These are phyloP conservation scores for Hortaea sp. DNA, from an alignment of 2,329 filamentous ascomycete species.

Conservation along the genomic window DNA sequence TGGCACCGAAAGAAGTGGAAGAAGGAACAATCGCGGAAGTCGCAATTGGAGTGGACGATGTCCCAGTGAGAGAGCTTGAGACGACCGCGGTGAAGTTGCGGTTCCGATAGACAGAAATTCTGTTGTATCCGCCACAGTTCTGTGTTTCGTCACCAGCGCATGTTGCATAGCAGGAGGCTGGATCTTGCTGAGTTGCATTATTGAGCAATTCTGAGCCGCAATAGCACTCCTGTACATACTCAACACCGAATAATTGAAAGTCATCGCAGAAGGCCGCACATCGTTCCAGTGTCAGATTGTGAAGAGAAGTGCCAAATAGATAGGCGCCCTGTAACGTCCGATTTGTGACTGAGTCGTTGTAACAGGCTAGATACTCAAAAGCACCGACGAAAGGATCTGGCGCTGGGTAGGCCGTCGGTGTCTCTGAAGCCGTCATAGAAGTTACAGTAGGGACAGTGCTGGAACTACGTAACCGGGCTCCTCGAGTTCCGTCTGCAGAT, in stretches of 20 bases:
- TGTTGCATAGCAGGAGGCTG: constrained; percentile 12
- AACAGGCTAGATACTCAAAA: constrained; percentile 7
- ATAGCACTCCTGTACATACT: constrained; percentile 21
- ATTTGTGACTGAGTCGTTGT: constrained; percentile 2
- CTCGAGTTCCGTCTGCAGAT: constrained; percentile 1
- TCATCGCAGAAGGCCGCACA: constrained; percentile 6
- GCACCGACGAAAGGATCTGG: not conserved
- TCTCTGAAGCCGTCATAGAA: not conserved
- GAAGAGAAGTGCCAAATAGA: not conserved
- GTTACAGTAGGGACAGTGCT: not conserved
- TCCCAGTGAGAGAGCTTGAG: not conserved
- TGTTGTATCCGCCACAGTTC: constrained; percentile 15
- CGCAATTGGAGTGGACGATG: not conserved
- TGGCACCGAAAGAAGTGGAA: not conserved
- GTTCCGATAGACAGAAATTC: constrained; percentile 16
- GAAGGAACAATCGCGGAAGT: not conserved
- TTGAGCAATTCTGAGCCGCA: constrained; percentile 12
- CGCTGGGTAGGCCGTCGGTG: not conserved
- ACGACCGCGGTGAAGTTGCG: not conserved
- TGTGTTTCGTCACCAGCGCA: constrained; percentile 19
- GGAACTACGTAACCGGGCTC: constrained; percentile 5
- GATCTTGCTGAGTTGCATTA: constrained; percentile 9
- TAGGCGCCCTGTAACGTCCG: constrained; percentile 2
- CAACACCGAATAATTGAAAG: constrained; percentile 9
- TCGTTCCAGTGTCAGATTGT: constrained; percentile 1